These are phyloP conservation scores for Globisporangium middletonii DNA, from an alignment of 352 stramenopile species.

Conservation along the genomic window DNA sequence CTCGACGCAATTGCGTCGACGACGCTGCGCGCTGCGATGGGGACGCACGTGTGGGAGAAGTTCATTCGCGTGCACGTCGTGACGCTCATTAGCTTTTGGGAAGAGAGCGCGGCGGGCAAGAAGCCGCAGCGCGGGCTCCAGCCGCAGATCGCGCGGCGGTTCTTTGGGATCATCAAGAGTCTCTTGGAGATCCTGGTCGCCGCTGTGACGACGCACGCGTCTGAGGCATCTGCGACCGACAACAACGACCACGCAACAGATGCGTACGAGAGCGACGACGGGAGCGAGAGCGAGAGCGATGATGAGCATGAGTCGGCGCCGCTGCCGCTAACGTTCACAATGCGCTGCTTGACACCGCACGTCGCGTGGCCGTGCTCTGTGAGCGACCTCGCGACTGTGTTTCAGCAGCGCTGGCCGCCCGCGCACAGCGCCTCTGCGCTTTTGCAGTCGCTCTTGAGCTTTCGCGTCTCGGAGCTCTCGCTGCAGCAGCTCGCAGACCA, in stretches of 20 bases:
- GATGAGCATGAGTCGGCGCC: slow-evolving; percentile 9
- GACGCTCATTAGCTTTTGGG: slow-evolving; percentile 78
- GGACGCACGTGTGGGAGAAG: slow-evolving; percentile 70
- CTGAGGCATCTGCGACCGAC: background rate
- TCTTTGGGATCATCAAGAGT: slow-evolving; percentile 72
- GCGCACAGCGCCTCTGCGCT: slow-evolving; percentile 39
- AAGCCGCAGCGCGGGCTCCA: slow-evolving; percentile 70
- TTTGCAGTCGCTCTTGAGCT: slow-evolving; percentile 35
- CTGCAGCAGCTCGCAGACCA: slow-evolving; percentile 45
- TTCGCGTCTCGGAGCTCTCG: slow-evolving; percentile 35
- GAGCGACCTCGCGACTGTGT: slow-evolving; percentile 38
- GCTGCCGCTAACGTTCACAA: slow-evolving; percentile 21
- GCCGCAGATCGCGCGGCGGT: slow-evolving; percentile 64
- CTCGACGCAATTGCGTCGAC: slow-evolving; percentile 37
- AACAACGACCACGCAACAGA: background rate
- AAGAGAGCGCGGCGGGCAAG: slow-evolving; percentile 60
- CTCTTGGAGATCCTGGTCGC: slow-evolving; percentile 40
- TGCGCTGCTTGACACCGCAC: slow-evolving; percentile 37
- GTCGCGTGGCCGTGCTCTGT: slow-evolving; percentile 44
- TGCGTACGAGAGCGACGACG: slow-evolving; percentile 8
- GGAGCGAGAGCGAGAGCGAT: slow-evolving; percentile 12
- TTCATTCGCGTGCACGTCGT: slow-evolving; percentile 79
- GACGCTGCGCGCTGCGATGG: slow-evolving; percentile 53
- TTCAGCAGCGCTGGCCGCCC: slow-evolving; percentile 52
- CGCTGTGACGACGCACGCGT: slow-evolving; percentile 19